Base-by-base conservation (phyloP, 768 basidiomycete genomes). In the Podaxis pistillaris region DNA sequence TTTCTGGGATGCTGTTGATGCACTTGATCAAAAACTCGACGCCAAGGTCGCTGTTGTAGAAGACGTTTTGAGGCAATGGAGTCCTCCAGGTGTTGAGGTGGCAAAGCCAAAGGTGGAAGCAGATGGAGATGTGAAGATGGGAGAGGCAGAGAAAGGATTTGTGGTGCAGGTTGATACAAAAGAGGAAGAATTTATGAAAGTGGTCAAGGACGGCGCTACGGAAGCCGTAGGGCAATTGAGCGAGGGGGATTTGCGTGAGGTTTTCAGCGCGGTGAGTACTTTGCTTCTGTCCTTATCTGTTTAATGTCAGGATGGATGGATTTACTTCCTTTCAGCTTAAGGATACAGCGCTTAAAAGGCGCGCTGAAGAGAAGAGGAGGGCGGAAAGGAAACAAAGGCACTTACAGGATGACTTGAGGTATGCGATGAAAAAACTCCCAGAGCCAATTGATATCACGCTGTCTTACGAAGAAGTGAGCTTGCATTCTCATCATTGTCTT, bases 1-100 rank as follows among this genome's bases (percentile, higher is more conserved):
- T 3, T 98, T 97, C 76, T 97, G 95, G 94, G 96, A 98, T 74
- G 72, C 83, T 9, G 89, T 97, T 50, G 97, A 99, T 73, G 81
- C 79, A 46, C 81, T 97, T 2, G 95, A 94, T 69, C 92, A 95
- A 70, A 83, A 87, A 66, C 83, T 96, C 17, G 94, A 95, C 64
- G 82, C 82, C 19, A 92, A 92, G 70, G 87, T 92, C 17, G 81
- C 81, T n/a, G 69, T 84, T 33, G 85, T 90, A 2, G 87, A 89
- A 63, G 81, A 78, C 33, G 87, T 81, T 3, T 79, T 92, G 65
- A 81, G 79, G 65, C 78, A 79, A 53, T 62, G 61, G 61, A 36
- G 24, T 37, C 61, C 46, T 17, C 46, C 61, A 49, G 33, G 44
- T 2, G 69, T 82, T 66, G 84, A 86, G 62, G 72, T n/a, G 26